phyloP scores from a whole-genome alignment of 352 stramenopile species.

The Phytophthora sojae region DNA sequence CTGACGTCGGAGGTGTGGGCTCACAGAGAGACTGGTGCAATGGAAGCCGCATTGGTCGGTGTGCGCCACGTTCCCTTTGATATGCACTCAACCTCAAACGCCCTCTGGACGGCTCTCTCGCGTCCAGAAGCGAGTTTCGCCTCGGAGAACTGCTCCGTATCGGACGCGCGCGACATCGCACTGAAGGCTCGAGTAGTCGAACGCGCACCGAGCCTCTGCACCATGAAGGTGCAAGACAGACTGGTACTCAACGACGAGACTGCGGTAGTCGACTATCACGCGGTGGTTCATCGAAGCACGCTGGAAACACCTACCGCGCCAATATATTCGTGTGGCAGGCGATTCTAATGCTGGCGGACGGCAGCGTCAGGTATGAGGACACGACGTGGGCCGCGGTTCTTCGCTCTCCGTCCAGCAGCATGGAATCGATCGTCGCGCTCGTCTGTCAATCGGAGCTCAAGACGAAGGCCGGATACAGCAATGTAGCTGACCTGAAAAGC shows the following conservation, averaged over 20 bases:
- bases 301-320: not conserved
- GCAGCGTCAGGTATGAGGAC: constrained; percentile 1
- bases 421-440: constrained; percentile 24
- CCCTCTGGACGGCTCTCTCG: constrained; percentile 22
- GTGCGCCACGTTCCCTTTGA: constrained; percentile 29
- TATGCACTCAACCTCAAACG: constrained; percentile 20
- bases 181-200: constrained; percentile 12
- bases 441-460: constrained; percentile 20
- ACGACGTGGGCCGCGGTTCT: constrained; percentile 25
- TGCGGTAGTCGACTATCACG: constrained; percentile 6
- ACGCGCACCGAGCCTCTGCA: constrained; percentile 7
- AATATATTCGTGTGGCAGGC: constrained; percentile 35
- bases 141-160: not conserved
- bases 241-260: not conserved
- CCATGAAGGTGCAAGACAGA: constrained; percentile 19
- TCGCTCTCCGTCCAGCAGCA: not conserved
- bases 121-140: constrained; percentile 3
- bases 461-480: not conserved
- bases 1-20: constrained; percentile 19
- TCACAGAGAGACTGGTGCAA: constrained; percentile 9
- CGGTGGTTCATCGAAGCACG: constrained; percentile 6
- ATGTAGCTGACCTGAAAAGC: not conserved
- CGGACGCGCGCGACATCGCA: not conserved
- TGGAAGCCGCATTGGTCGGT: constrained; percentile 16
- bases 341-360: not conserved